Base-by-base conservation (phyloP, 805 yeast genomes). In the Ogataea populi-albae region DNA sequence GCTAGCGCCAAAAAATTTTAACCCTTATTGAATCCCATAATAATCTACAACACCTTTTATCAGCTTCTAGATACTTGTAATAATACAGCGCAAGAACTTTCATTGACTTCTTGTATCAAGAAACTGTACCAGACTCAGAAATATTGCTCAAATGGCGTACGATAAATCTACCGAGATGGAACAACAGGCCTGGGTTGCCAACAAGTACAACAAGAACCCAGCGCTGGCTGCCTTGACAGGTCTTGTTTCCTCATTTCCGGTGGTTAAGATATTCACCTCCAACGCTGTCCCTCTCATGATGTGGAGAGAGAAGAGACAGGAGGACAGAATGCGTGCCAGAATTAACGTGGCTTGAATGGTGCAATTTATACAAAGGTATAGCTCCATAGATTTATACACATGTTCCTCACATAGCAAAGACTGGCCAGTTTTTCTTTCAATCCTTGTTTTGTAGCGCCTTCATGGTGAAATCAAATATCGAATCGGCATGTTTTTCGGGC, bases 181-280 rank as follows among this genome's bases (percentile, higher is more conserved):
- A 39, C 68, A 67, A 33, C 75, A 71, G 52, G 64, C 65, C n/a
- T 68, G 64, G 61, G 71, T 78, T 38, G 78, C 79, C 30, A 38
- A 47, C 29, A 70, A 62, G 43, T 54, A 74, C 41, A 66, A 77
- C 37, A 62, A 69, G 23, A 64, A 61, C 39, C 80, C 81, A 5
- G 81, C 79, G 3, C 55, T 77, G 32, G 74, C 79, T 10, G 81
- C 82, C 6, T 44, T 76, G 32, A 74, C 75, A 34, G 82, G 82
- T 3, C 58, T 77, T 43, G 52, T 74, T 27, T 77, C 79, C 11
- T 75, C 82, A 10, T 71, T 74, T 50, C 82, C 83, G 14, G 68
- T 73, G 20, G 68, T 69, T 38, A 75, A 76, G 53, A 62, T 76
- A 30, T 75, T 78, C 55, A 71, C 77, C 4, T 74, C 82, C 9